These are phyloP conservation scores for Aegilops tauschii DNA, from an alignment of 176 grass and related monocot genomes.

Conservation along the genomic window DNA sequence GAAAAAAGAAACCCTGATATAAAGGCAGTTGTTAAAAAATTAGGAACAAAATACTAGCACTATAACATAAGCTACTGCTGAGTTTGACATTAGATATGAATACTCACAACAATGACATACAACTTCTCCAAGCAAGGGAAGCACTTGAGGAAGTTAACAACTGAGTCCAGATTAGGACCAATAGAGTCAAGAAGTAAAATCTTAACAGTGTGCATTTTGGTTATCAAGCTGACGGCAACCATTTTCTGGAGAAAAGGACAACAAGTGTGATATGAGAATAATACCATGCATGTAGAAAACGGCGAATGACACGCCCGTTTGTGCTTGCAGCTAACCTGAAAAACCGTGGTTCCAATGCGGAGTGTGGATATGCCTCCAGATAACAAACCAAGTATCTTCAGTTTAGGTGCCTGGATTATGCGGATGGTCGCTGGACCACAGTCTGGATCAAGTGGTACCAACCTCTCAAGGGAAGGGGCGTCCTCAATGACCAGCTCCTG, in stretches of 20 bases:
- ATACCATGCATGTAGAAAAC: not conserved
- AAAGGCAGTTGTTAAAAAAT: not conserved
- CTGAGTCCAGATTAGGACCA: not conserved
- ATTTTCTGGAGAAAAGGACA: not conserved
- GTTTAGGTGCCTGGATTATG: not conserved
- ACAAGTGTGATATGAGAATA: not conserved
- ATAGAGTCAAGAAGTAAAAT: not conserved
- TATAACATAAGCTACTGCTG: not conserved
- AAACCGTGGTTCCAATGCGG: not conserved
- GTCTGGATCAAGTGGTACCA: not conserved
- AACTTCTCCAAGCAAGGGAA: not conserved
- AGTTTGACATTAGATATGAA: not conserved
- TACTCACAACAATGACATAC: not conserved
- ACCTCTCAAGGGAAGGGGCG: not conserved
- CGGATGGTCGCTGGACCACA: not conserved
- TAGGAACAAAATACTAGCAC: not conserved
- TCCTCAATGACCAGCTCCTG: not conserved
- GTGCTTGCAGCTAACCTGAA: not conserved
- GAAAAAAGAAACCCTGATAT: not conserved
- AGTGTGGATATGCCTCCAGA: not conserved
- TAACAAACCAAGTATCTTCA: not conserved
- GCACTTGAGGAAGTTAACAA: not conserved
- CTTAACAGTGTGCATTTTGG: not conserved
- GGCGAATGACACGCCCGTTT: not conserved
- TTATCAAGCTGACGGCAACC: not conserved